phyloP scores from a whole-genome alignment of 2,329 filamentous ascomycete species.

The Fusarium staphyleae region DNA sequence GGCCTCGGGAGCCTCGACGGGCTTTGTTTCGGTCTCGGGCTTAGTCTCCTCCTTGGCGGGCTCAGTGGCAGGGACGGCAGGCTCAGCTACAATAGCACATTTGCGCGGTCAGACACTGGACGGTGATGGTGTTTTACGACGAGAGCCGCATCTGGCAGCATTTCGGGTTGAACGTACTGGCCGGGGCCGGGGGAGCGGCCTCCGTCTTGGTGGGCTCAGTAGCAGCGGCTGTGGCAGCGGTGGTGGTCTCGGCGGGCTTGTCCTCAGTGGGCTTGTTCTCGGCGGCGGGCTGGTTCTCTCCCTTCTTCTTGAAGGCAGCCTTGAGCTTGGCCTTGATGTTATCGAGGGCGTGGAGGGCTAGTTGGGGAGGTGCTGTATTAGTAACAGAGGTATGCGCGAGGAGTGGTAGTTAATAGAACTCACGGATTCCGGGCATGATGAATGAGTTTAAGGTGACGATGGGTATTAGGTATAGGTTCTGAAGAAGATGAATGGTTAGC shows the following conservation, averaged over 20 bases:
- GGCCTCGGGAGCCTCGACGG: constrained; percentile 39
- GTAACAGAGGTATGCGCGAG: not conserved
- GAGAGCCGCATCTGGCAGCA: constrained; percentile 6
- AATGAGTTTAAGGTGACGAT: constrained; percentile 2
- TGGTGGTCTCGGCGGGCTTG: constrained; percentile 29
- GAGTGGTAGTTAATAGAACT: constrained; percentile 41
- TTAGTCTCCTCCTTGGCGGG: constrained; percentile 41
- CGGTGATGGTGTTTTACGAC: not conserved
- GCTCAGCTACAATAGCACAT: constrained; percentile 31
- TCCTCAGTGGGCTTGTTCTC: too few relatives aligned
- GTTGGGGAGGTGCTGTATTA: constrained; percentile 37
- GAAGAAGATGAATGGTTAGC: constrained; percentile 19
- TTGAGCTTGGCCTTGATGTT: constrained; percentile 65
- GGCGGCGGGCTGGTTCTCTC: constrained; percentile 43
- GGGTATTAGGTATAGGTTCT: constrained; percentile 5
- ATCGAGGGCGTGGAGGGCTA: constrained; percentile 59
- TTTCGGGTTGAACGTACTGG: constrained; percentile 39
- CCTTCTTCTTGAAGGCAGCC: constrained; percentile 59
- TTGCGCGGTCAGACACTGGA: constrained; percentile 18
- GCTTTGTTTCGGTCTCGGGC: constrained; percentile 37
- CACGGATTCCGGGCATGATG: constrained; percentile 63
- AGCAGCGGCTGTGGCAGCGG: constrained; percentile 34
- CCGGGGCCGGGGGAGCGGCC: constrained; percentile 43
- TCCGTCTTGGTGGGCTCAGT: constrained; percentile 49
- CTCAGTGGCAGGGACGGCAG: constrained; percentile 37